Conservation (phyloP, 1,284 basidiomycete genomes). For the Cystobasidium sp. region DNA sequence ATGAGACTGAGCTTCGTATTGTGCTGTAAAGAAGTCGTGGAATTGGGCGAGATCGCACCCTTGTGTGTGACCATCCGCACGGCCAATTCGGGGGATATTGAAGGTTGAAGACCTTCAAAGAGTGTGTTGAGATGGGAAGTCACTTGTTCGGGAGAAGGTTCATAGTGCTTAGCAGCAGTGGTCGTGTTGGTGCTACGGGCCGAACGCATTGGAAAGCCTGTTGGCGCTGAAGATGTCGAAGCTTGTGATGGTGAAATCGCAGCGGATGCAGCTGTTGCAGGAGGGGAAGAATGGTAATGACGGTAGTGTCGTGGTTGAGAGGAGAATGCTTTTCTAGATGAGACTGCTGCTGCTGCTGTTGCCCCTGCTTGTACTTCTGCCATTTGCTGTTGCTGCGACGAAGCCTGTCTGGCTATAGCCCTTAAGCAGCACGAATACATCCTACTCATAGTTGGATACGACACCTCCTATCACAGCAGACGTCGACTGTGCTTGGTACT, state of each 20-base stretch:
- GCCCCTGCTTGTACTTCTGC: conserved; percentile 4
- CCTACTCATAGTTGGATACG: background rate
- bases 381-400: background rate
- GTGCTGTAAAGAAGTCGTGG: conserved; percentile 23
- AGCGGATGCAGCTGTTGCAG: background rate
- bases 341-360: background rate
- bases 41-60: conserved; percentile 26
- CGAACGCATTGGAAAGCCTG: background rate
- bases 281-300: background rate
- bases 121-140: conserved; percentile 40
- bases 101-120: conserved; percentile 37
- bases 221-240: conserved; percentile 17
- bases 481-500: too few relatives aligned
- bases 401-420: conserved; percentile 10
- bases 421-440: conserved; percentile 23
- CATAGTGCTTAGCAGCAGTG: conserved; percentile 6
- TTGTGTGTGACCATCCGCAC: conserved; percentile 45
- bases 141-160: conserved; percentile 25
- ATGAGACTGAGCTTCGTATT: conserved; percentile 41
- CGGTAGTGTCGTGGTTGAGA: background rate
- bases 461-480: too few relatives aligned
- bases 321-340: background rate
- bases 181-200: background rate
- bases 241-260: background rate
- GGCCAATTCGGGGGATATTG: conserved; percentile 35